These are phyloP conservation scores for Carex pumila DNA, from an alignment of 176 grass and related monocot genomes.

Conservation along the genomic window DNA sequence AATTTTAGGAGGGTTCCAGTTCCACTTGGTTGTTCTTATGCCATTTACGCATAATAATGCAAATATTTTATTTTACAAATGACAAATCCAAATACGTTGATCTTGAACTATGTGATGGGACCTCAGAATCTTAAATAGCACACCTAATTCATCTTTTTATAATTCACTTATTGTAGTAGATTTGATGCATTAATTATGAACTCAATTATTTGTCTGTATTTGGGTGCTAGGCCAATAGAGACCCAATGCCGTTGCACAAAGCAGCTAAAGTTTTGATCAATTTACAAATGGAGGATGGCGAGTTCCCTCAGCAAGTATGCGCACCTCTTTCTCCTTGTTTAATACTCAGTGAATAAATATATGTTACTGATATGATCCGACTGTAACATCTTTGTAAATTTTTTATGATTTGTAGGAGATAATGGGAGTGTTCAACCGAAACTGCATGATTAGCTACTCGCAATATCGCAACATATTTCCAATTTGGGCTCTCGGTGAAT, in stretches of 20 bases:
- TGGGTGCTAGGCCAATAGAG: conserved; percentile 58
- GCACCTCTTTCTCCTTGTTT: background rate
- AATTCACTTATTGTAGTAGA: background rate
- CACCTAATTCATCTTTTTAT: background rate
- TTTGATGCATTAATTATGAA: background rate
- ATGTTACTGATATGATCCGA: background rate
- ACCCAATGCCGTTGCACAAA: conserved; percentile 57
- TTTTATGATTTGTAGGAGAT: conserved; percentile 32
- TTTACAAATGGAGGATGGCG: conserved; percentile 64
- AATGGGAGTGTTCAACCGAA: conserved; percentile 33
- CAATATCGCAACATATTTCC: conserved; percentile 45
- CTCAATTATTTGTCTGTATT: background rate
- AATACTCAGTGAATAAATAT: background rate
- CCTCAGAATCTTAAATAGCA: background rate
- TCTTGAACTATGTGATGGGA: background rate
- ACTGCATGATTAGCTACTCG: conserved; percentile 38
- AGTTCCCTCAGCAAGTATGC: conserved; percentile 95
- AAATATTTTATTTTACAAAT: background rate
- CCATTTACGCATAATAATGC: background rate
- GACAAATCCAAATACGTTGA: background rate
- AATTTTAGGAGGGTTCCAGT: too few species aligned
- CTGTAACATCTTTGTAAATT: background rate
- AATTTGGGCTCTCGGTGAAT: conserved; percentile 41
- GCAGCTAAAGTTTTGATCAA: conserved; percentile 75
- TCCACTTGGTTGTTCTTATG: too few species aligned